Base-by-base conservation (phyloP, 2,329 filamentous ascomycete species). In the Aspergillus fischeri region DNA sequence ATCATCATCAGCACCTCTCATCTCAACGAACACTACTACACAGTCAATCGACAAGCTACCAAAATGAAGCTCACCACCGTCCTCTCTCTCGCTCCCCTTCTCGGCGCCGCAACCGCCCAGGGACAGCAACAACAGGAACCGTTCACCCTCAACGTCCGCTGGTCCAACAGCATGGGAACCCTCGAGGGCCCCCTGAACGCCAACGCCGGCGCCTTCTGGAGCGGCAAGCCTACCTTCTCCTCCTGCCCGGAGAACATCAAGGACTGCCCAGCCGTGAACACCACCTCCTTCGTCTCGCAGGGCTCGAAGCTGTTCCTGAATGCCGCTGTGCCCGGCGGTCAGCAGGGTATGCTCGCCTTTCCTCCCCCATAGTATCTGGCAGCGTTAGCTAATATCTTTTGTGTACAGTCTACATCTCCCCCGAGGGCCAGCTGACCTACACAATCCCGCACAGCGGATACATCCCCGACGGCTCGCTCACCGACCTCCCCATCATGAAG, bases 61-160 rank as follows among this genome's bases (percentile, higher is more conserved):
- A 44, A 44, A 45, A 45, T 45, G 42, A 45, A 20, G 21, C 21
- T 45, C 42, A 10, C n/a, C 20, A 44, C 41, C 8, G 11, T 44
- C 41, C 41, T 44, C n/a, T 44, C 41, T n/a, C 41, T 44, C 17
- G 21, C 41, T 9, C 42, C 42, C n/a, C 20, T 45, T 11, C 42
- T 45, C n/a, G 42, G 42, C 42, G 42, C 42, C 10, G 42, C 21
- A 20, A 10, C 42, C 42, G 42, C 42, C n/a, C 42, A 45, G 11
- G 32, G 28, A 3, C 38, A 21, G 4, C 29, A 32, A 6, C n/a
- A 44, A 21, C 5, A 7, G n/a, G 29, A 49, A n/a, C n/a, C 55
- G 5, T 57, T 57, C 52, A 51, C 41, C 35, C 55, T 57, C 27
- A 54, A 57, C 28, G 29, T 57, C 45, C 55, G 55, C 24, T 57